A percentile compares a stretch with the other conserved stretches of the same genome.
These are phyloP conservation scores for Metschnikowia chrysomelidarum DNA, from an alignment of 805 yeast genomes.

Conservation along the genomic window DNA sequence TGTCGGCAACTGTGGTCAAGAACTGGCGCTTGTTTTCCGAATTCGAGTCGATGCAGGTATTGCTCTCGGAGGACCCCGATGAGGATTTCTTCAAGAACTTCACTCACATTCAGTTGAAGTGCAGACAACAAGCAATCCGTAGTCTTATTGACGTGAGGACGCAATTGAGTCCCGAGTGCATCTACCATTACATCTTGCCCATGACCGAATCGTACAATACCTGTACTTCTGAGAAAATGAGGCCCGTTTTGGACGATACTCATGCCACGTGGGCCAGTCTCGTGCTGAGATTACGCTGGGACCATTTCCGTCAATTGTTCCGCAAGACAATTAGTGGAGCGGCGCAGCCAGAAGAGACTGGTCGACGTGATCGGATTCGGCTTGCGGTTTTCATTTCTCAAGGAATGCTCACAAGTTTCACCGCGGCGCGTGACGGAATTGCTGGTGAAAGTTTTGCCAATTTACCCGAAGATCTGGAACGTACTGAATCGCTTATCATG, in stretches of 20 bases:
- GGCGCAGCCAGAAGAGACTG: constrained; percentile 34
- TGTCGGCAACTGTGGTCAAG: constrained; percentile 62
- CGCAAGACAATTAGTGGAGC: constrained; percentile 60
- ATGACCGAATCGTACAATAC: constrained; percentile 77
- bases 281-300: constrained; percentile 63
- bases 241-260: constrained; percentile 66
- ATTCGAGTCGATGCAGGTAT: constrained; percentile 61
- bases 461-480: constrained; percentile 26
- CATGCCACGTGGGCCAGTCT: constrained; percentile 59
- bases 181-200: constrained; percentile 82
- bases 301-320: constrained; percentile 73
- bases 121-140: constrained; percentile 82
- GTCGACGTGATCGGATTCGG: constrained; percentile 55
- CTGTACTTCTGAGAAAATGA: constrained; percentile 52
- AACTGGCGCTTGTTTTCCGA: constrained; percentile 45
- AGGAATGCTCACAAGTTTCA: constrained; percentile 43
- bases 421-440: constrained; percentile 15
- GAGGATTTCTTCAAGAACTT: constrained; percentile 77
- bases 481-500: constrained; percentile 42
- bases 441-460: constrained; percentile 21
- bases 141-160: constrained; percentile 52
- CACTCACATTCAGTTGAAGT: constrained; percentile 77
- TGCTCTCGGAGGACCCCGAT: constrained; percentile 71
- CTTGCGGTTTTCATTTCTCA: constrained; percentile 57
- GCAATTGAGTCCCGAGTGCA: constrained; percentile 50